These are phyloP conservation scores for Ananas comosus DNA, from an alignment of 176 grass and related monocot species.

Conservation along the genomic window DNA sequence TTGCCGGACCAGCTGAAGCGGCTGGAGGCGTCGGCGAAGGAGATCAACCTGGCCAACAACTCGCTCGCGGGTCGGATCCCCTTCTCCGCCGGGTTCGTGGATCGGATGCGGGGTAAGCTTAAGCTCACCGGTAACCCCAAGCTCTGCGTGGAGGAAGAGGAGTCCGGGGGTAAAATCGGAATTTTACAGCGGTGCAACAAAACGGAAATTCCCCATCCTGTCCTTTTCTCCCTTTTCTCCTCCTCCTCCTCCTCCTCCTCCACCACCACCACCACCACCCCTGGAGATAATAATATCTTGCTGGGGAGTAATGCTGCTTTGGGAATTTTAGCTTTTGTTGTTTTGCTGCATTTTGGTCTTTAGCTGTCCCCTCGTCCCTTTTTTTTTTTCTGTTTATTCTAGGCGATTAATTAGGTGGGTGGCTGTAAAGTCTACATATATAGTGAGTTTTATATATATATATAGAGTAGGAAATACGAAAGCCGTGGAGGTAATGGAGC, in stretches of 20 bases:
- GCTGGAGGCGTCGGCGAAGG: slow-evolving; percentile 26
- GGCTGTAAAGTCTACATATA: not conserved
- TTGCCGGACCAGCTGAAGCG: slow-evolving; percentile 27
- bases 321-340: too few relatives aligned
- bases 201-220: slow-evolving; percentile 8
- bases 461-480: not conserved
- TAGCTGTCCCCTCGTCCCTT: not conserved
- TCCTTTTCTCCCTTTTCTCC: not conserved
- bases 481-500: not conserved
- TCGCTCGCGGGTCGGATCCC: slow-evolving; percentile 25
- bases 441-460: not conserved
- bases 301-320: too few relatives aligned
- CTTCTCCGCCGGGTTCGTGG: slow-evolving; percentile 27
- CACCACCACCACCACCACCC: too few relatives aligned
- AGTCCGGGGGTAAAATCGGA: not conserved
- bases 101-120: slow-evolving; percentile 18
- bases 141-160: slow-evolving; percentile 21
- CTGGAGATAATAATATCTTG: too few relatives aligned
- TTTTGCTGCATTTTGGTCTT: not conserved
- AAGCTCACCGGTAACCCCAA: slow-evolving; percentile 34
- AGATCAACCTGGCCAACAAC: slow-evolving; percentile 40
- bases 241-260: not conserved
- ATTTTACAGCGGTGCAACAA: not conserved
- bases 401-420: not conserved
- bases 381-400: not conserved